Evolutionary conservation across 164 flowering plant species (phyloP), one percentile per base, ranked within the genome.

Genomic region (Dillenia turbinata): DNA sequence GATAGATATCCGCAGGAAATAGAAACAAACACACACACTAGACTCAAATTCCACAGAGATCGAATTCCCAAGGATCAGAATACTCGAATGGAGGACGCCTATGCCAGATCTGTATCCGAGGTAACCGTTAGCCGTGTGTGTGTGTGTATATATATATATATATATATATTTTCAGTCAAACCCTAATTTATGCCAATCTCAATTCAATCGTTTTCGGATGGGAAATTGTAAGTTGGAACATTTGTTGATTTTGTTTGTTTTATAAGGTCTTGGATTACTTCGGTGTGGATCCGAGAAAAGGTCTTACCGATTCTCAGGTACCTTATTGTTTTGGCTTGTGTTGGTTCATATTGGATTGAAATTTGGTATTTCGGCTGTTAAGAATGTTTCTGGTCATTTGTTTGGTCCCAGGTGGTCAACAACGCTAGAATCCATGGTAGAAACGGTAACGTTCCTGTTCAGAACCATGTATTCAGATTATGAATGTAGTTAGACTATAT

Each of bases 251-350:
- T 51, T 50, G 11, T 9, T 51, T 9, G 13, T 52, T 65, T 72
- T 60, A 19, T 40, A 56, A 87, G 98, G 98, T 93, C 52, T 68
- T 93, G 78, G 96, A 89, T 60, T 85, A 81, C 61, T 93, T 93
- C 51, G 84, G 82, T 48, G 96, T 89, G 10, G 91, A 93, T 67
- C 86, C 91, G 13, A 49, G 81, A 0, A 85, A 74, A 77, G 98
- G 98, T 14, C 94, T 93, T 13, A 68, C 75, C 8, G 95, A 90
- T 73, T 65, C 69, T 59, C 95, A 93, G 97, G 98, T 87, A 66
- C 44, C 40, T 7, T 33, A 33, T 33, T 33, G 7, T 15, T 22
- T 10, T 12, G 10, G 8, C 50, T 11, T 17, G 33, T 44, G 40
- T 51, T 19, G 1, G 10, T 56, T 45, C 12, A 19, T 52, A 19